Evolutionary conservation across 805 yeast species (phyloP).

Genomic region (Sugiyamaella floridensis): DNA sequence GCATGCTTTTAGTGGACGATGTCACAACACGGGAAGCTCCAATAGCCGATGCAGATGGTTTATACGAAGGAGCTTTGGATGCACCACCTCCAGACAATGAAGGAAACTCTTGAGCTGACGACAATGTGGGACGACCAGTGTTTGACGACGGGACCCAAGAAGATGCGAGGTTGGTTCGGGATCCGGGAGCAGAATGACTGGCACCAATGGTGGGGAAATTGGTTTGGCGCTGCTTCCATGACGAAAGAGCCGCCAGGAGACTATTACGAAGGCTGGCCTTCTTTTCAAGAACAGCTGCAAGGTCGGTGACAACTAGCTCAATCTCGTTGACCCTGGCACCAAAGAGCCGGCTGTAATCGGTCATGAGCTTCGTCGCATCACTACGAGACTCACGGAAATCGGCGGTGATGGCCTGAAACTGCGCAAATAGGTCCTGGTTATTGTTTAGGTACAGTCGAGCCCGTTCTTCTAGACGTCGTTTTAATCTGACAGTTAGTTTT

Average conservation of each 20-base stretch:
- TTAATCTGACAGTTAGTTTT: constrained; percentile 30
- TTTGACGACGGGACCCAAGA: constrained; percentile 5
- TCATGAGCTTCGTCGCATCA: constrained; percentile 42
- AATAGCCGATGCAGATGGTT: constrained; percentile 25
- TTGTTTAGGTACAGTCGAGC: constrained; percentile 72
- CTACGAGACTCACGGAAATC: constrained; percentile 42
- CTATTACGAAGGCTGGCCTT: constrained; percentile 2
- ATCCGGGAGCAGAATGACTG: constrained; percentile 5
- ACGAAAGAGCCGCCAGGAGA: constrained; percentile 6
- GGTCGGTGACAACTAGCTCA: constrained; percentile 39
- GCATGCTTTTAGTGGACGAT: constrained; percentile 2
- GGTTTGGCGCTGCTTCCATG: constrained; percentile 7
- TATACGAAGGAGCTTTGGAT: constrained; percentile 19
- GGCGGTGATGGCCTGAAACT: constrained; percentile 45
- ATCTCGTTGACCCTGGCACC: constrained; percentile 42
- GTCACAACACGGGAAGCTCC: constrained; percentile 18
- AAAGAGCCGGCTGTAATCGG: constrained; percentile 46
- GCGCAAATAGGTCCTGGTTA: constrained; percentile 38
- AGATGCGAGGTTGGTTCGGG: constrained; percentile 4
- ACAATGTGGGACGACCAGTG: not conserved
- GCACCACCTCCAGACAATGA: constrained; percentile 7
- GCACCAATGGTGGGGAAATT: constrained; percentile 4
- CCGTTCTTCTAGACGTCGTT: constrained; percentile 67
- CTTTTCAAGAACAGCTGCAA: constrained; percentile 8
- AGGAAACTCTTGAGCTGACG: constrained; percentile 13